phyloP scores from a whole-genome alignment of 1,284 basidiomycete genomes.

The Cryptococcus floricola region DNA sequence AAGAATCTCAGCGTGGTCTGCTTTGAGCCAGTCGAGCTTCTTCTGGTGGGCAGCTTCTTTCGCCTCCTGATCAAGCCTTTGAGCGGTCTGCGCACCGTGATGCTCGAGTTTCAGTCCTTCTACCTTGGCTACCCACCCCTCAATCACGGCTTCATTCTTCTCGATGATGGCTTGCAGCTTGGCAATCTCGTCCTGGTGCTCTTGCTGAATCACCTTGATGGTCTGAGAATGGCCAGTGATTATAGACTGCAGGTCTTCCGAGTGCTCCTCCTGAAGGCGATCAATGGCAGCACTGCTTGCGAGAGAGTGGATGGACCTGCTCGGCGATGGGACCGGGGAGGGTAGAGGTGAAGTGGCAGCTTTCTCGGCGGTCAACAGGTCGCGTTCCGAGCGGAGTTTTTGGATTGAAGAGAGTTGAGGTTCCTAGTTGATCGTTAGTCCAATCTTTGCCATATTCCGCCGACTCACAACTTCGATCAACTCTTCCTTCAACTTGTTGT shows the following conservation, averaged over 20 bases:
- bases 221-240: conserved; percentile 15
- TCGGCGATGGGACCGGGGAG: neutral
- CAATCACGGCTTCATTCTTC: neutral
- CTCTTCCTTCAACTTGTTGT: conserved; percentile 25
- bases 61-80: conserved; percentile 7
- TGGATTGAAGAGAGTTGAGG: conserved; percentile 7
- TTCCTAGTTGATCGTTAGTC: neutral
- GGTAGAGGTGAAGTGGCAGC: neutral
- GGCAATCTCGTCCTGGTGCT: conserved; percentile 16
- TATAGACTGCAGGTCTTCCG: conserved; percentile 24
- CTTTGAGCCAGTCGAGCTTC: conserved; percentile 22
- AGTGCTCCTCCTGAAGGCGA: conserved; percentile 26
- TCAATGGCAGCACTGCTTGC: conserved; percentile 5
- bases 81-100: conserved; percentile 6
- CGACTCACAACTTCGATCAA: conserved; percentile 14
- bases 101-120: conserved; percentile 11
- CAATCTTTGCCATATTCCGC: neutral
- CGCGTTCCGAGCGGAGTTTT: conserved; percentile 10
- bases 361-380: conserved; percentile 7
- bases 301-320: neutral
- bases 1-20: conserved; percentile 19
- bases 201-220: conserved; percentile 20
- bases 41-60: conserved; percentile 6
- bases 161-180: neutral
- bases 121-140: neutral